Evolutionary conservation across 2,329 filamentous ascomycete species (phyloP).

Genomic region (Escovopsis sp.): DNA sequence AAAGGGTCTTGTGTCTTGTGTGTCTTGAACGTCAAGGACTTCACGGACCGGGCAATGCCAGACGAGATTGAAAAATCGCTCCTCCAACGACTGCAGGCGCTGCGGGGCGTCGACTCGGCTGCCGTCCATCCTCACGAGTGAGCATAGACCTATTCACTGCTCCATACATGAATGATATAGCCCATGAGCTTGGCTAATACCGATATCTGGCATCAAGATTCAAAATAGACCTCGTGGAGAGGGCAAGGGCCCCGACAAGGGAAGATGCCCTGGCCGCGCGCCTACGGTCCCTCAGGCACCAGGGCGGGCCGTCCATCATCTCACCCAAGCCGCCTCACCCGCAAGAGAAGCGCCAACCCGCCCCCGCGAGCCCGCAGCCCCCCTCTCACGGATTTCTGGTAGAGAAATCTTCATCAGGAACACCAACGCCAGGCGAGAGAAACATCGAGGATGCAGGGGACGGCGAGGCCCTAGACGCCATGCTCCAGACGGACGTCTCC

Average conservation of each 20-base stretch:
- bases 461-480: constrained; percentile 22
- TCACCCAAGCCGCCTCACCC: no score
- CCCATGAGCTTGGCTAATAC: no score
- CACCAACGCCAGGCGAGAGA: no score
- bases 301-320: constrained; percentile 13
- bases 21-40: no score
- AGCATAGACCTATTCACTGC: no score
- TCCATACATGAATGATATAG: no score
- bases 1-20: no score
- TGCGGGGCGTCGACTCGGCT: constrained; percentile 19
- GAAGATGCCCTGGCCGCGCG: constrained; percentile 38
- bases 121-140: constrained; percentile 14
- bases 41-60: constrained; percentile 13
- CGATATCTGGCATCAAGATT: constrained; percentile 10
- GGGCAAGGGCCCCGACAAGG: constrained; percentile 26
- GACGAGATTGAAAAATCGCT: constrained; percentile 30
- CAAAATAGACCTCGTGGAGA: constrained; percentile 25
- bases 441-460: constrained; percentile 3
- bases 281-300: constrained; percentile 34
- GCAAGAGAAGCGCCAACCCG: no score
- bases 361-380: no score
- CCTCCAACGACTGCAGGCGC: constrained; percentile 38
- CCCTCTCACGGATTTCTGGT: no score
- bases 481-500: constrained; percentile 35
- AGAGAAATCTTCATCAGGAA: no score